Evolutionary conservation across 2,329 filamentous ascomycete species (phyloP), one percentile per base, ranked within the genome.

Genomic region (Aspergillus tanneri): DNA sequence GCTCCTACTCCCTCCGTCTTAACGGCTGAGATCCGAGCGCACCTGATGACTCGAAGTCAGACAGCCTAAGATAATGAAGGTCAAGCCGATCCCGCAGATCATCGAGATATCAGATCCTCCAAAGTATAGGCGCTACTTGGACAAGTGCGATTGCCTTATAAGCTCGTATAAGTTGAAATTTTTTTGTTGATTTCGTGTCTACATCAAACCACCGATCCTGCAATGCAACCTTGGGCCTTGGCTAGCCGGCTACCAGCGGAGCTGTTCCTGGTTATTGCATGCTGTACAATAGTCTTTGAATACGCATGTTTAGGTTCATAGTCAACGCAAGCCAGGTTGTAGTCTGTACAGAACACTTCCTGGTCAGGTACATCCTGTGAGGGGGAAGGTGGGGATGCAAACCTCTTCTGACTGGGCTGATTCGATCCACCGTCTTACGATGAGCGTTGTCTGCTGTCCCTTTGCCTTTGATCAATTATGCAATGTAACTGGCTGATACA

Each of bases 21-120:
- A 5, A 19, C 18, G 12, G 36, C 22, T 22, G 30, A 16, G 36
- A 34, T 27, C 37, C 36, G 36, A 40, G 37, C 36, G 38, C 38
- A 21, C 25, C 35, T 47, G 44, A 22, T 35, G 38, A 47, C 42
- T 47, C 23, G 36, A 34, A 46, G 44, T 4, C 42, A 2, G 42
- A 24, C 24, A 36, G 24, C 32, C 35, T 39, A 38, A 37, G 46
- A 48, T 32, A 43, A 34, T 12, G 36, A 44, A 27, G 38, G 34
- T 25, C 40, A 53, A 53, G 44, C 46, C 47, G 45, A 53, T 50
- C 41, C 35, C 39, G 53, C 35, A 48, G 47, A 55, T 53, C 53
- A 28, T 45, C 16, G 24, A 45, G 47, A 43, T 42, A 53, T 47
- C 39, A 47, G 43, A 36, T 50, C 41, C 40, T 45, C 36, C 47